A percentile compares a stretch with the other conserved stretches of the same genome.
phyloP scores from a whole-genome alignment of 2,329 filamentous ascomycete genomes.

The Penicillium sp. region DNA sequence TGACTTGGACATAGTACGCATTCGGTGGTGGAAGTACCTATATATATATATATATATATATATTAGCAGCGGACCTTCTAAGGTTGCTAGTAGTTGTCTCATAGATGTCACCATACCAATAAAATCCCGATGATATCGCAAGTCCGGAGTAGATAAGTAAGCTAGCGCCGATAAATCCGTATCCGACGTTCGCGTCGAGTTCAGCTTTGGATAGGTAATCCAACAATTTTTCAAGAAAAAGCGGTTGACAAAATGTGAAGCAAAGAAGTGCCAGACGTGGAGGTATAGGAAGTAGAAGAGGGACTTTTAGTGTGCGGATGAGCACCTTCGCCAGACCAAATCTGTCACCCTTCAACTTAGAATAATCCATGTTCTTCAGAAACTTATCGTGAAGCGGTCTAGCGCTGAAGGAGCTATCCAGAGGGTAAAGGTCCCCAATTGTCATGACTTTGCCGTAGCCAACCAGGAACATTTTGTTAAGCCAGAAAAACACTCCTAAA shows the following conservation, averaged over 20 bases:
- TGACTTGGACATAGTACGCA: too few species aligned
- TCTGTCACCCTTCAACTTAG: not conserved
- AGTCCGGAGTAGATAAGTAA: not conserved
- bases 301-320: not conserved
- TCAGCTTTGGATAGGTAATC: not conserved
- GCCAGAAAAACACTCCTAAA: not conserved
- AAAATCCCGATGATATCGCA: not conserved
- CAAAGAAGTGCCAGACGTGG: not conserved
- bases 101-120: not conserved
- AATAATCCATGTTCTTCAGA: not conserved
- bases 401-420: not conserved
- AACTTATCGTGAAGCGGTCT: not conserved
- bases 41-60: too few species aligned
- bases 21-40: too few species aligned
- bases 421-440: not conserved
- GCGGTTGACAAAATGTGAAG: not conserved
- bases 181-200: not conserved
- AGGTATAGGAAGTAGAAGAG: not conserved
- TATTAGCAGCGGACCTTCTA: not conserved
- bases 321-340: not conserved
- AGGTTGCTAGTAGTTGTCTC: too few species aligned
- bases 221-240: not conserved
- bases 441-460: not conserved
- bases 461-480: not conserved
- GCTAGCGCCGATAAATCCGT: not conserved